A percentile compares a stretch with the other conserved stretches of the same genome.
Evolutionary conservation across 768 basidiomycete genomes (phyloP).

Genomic region (Candolleomyces eurysporus): DNA sequence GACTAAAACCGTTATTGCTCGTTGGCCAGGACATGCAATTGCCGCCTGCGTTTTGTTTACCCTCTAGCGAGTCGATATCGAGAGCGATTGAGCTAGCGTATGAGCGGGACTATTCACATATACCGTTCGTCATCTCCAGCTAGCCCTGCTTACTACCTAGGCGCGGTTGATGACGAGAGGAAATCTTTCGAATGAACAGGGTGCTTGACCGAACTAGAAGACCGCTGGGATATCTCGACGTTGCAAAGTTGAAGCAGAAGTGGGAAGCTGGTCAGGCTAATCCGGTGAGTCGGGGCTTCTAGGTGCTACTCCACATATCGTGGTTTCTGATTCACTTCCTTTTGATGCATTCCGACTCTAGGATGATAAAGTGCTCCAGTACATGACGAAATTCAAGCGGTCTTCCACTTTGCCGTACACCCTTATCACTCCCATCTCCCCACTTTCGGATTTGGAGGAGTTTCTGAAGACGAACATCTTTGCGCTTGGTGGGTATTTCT

Average conservation of each 20-base stretch:
- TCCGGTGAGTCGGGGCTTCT: constrained; percentile 46
- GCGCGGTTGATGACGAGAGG: neutral
- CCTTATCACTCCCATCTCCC: constrained; percentile 76
- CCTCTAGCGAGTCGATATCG: constrained; percentile 65
- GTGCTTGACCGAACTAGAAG: constrained; percentile 71
- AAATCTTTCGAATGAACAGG: constrained; percentile 33
- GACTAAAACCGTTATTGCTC: too few relatives aligned
- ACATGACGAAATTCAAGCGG: constrained; percentile 77
- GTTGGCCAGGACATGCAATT: constrained; percentile 65
- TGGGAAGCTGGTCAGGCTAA: constrained; percentile 75
- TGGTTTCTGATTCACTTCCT: neutral
- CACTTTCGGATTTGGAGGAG: constrained; percentile 75
- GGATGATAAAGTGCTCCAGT: constrained; percentile 67
- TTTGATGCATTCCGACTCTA: constrained; percentile 23
- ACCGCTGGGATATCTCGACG: constrained; percentile 85
- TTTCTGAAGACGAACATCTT: constrained; percentile 76
- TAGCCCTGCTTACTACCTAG: neutral
- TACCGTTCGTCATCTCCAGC: constrained; percentile 58
- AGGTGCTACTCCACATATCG: neutral
- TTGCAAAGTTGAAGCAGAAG: constrained; percentile 66
- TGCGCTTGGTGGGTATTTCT: constrained; percentile 56
- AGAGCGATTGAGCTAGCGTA: constrained; percentile 85
- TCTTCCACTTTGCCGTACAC: constrained; percentile 65
- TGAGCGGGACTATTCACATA: constrained; percentile 91
- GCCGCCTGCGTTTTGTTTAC: constrained; percentile 84